These are phyloP conservation scores for Lecanosticta acicola DNA, from an alignment of 2,329 filamentous ascomycete genomes.

Conservation along the genomic window DNA sequence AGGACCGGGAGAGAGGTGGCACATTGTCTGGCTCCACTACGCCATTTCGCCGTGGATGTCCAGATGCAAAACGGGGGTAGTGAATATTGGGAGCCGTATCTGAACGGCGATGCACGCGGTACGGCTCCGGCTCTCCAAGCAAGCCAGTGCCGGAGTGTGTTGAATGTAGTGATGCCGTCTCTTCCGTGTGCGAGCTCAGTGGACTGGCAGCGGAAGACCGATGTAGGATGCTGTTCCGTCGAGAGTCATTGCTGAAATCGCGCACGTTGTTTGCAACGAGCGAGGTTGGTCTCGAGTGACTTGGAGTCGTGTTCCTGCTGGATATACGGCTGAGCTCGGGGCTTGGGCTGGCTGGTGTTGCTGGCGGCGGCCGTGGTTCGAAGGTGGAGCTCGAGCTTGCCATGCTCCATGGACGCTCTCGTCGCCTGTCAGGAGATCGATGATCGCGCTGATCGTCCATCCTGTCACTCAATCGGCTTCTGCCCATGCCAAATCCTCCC, in stretches of 20 bases:
- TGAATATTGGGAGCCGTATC: constrained; percentile 35
- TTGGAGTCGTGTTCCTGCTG: constrained; percentile 30
- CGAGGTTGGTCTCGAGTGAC: constrained; percentile 30
- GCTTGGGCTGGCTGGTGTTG: constrained; percentile 56
- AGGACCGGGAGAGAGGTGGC: constrained; percentile 41
- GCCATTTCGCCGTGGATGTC: constrained; percentile 57
- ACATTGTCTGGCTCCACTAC: constrained; percentile 54
- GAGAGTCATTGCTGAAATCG: constrained; percentile 26
- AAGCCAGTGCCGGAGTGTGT: constrained; percentile 30
- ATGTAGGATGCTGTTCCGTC: constrained; percentile 29
- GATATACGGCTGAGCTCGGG: constrained; percentile 47
- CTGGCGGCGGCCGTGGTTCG: constrained; percentile 56
- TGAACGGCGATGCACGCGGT: constrained; percentile 28
- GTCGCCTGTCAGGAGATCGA: constrained; percentile 40
- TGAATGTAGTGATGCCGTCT: constrained; percentile 30
- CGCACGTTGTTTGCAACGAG: constrained; percentile 30
- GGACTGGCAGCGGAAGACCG: constrained; percentile 26
- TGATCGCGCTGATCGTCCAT: constrained; percentile 50
- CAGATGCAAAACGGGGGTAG: constrained; percentile 54
- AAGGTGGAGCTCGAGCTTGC: constrained; percentile 28
- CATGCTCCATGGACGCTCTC: constrained; percentile 33
- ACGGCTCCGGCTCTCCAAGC: constrained; percentile 24
- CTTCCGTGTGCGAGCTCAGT: constrained; percentile 30
- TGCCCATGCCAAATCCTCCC: constrained; percentile 42
- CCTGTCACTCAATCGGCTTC: constrained; percentile 29